These are phyloP conservation scores for Polygonum maritimum DNA, from an alignment of 148 eudicot genomes.

Conservation along the genomic window DNA sequence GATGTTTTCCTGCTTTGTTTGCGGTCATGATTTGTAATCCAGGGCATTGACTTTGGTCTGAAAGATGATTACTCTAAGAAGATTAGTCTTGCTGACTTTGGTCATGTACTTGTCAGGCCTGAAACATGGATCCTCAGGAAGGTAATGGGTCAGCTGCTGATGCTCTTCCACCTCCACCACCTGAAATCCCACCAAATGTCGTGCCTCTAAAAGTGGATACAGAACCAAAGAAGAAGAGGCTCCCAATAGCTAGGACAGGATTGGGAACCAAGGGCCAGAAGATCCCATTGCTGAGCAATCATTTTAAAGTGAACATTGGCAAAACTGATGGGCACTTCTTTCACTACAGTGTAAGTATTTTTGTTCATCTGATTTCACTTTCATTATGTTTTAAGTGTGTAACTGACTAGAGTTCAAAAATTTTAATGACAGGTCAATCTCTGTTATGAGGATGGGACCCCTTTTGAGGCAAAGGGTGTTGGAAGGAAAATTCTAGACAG, in stretches of 20 bases:
- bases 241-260: constrained; percentile 67
- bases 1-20: too few species aligned
- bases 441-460: constrained; percentile 80
- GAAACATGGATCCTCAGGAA: not conserved
- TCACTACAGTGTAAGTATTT: constrained; percentile 64
- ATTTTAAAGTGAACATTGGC: constrained; percentile 69
- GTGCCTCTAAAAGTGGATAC: constrained; percentile 26
- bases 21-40: too few species aligned
- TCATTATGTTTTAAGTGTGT: not conserved
- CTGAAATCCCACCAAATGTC: constrained; percentile 20
- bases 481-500: constrained; percentile 76
- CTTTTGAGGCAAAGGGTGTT: constrained; percentile 77
- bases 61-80: too few species aligned
- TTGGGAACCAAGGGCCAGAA: constrained; percentile 60
- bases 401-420: not conserved
- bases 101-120: not conserved
- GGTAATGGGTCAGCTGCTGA: constrained; percentile 21
- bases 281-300: constrained; percentile 61
- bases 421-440: constrained; percentile 47
- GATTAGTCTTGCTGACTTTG: not conserved
- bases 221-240: constrained; percentile 40
- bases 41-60: too few species aligned
- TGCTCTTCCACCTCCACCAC: constrained; percentile 65
- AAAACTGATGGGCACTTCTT: constrained; percentile 68
- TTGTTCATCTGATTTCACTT: not conserved